Base-by-base conservation (phyloP, 345 rosid species). In the Sonneratia caseolaris region DNA sequence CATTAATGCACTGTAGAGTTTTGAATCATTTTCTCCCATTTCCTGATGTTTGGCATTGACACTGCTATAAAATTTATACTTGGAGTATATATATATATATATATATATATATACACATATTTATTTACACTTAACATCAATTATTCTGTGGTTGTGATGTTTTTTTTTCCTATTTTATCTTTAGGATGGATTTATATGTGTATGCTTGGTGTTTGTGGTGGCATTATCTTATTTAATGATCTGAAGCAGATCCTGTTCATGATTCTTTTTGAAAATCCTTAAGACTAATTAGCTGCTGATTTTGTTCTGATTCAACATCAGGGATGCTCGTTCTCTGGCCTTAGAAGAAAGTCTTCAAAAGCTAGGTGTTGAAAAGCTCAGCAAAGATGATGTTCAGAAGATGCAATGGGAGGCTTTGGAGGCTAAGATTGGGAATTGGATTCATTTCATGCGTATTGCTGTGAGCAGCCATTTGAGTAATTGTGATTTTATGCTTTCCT, bases 341-440 rank as follows among this genome's bases (percentile, higher is more conserved):
- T 71, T 95, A 79, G 97, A 90, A 81, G 96, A 90, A 84, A 95
- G 97, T 75, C 86, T 95, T 47, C 86, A 71, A 62, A 95, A 90
- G 80, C 79, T 95, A 79, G 99, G 99, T 74, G 97, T 95, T 64
- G 99, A 92, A 83, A 95, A 87, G 78, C 91, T 95, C 76, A 84
- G 93, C 82, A 95, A 87, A 86, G 99, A 95, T 64, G 99, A 95
- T 77, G 97, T 95, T 71, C 99, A 90, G 82, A 89, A 86, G 87
- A 89, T 92, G 97, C 97, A 84, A 57, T 95, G 99, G 99, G 99
- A 92, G 82, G 92, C 87, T 75, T 83, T 95, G 84, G 99, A 95
- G 85, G 93, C 97, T 68, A 95, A 95, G 86, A 95, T 92, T 70
- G 97, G 97, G 75, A 90, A 88, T 45, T 95, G 99, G 99, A 95